Evolutionary conservation across 768 basidiomycete genomes (phyloP), one percentile per base, ranked within the genome.

Genomic region (Crucibulum laeve): DNA sequence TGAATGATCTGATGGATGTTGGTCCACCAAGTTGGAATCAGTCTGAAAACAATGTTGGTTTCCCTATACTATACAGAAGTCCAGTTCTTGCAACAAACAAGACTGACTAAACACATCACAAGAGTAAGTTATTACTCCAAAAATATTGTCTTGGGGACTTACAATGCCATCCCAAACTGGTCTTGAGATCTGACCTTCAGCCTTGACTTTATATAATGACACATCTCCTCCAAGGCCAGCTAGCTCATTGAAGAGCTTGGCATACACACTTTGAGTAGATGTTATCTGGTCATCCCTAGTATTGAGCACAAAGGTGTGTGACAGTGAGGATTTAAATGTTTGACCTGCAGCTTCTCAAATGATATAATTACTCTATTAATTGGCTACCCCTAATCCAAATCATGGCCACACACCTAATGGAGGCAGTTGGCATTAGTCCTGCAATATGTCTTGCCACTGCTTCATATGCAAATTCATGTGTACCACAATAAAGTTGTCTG

Each of bases 11-110:
- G 0, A 98, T 73, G 42, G 82, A 90, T 5, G 84, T 78, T 0
- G 96, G 93, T 0, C 96, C 96, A 19, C 96, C 96, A 0, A 97
- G 74, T 51, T 95, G 93, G 61, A 92, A 92, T 4, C 92, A 80
- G 63, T 99, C 96, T 1, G 82, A 74, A 53, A 90, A 86, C 18
- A 81, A 73, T 5, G 77, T 72, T 10, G 69, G 62, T 8, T 69
- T 64, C 8, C 53, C 51, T 21, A 95, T 60, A 37, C 82, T 77
- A 57, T 79, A 79, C 8, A 98, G 64, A 19, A 89, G 45, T 2
- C 94, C 94, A 0, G 80, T 68, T 6, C 84, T 73, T 1, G 81
- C 80, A 3, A 86, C 77, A 11, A 95, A 65, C 0, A 92, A 91
- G 30, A 88, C 49, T 2, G 82, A 77, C 93, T 94, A 51, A 8